Evolutionary conservation across 2,329 filamentous ascomycete genomes (phyloP), one percentile per base, ranked within the genome.

Genomic region (Fusarium dlaminii): DNA sequence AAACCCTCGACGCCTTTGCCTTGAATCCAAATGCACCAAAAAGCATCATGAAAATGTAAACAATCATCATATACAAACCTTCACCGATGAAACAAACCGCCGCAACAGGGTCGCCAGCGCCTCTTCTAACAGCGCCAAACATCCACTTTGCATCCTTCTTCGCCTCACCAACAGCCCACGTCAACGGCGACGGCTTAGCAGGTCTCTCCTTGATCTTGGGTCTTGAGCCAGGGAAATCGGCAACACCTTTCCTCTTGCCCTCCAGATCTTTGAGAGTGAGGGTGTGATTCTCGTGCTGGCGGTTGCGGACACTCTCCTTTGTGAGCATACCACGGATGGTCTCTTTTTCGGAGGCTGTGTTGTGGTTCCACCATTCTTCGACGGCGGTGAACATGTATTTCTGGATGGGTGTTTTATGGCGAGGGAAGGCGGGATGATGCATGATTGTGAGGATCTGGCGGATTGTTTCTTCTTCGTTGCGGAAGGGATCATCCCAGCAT

Each of bases 371-470:
- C 95, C 95, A 98, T 61, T 88, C 86, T 71, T 92, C 87, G 3
- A 98, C 94, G 1, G 91, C 91, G 37, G 90, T 87, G 82, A 93
- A 97, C 95, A 98, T 98, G 62, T 90, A 91, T 57, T 89, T 88
- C 74, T 98, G 95, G 36, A 95, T 90, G 79, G 96, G 91, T 63
- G 92, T 87, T 69, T 87, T 87, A 67, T 91, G 89, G 7, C 74
- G 63, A 15, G 94, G 90, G 43, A 94, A 86, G 5, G 92, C 92
- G 0, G 95, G 95, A 80, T 98, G 95, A 80, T 98, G 95, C 84
- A 98, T 95, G 10, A 93, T 90, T 24, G 89, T 88, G 46, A 94
- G 82, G 34, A 96, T 90, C 73, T 97, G 94, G 68, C 92, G 85
- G 69, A 95, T 86, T 1, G 97, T 91, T 80, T 95, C 91, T 27